Conservation (phyloP, 1,139 yeast genomes). For the Tardiomyces blankii region DNA sequence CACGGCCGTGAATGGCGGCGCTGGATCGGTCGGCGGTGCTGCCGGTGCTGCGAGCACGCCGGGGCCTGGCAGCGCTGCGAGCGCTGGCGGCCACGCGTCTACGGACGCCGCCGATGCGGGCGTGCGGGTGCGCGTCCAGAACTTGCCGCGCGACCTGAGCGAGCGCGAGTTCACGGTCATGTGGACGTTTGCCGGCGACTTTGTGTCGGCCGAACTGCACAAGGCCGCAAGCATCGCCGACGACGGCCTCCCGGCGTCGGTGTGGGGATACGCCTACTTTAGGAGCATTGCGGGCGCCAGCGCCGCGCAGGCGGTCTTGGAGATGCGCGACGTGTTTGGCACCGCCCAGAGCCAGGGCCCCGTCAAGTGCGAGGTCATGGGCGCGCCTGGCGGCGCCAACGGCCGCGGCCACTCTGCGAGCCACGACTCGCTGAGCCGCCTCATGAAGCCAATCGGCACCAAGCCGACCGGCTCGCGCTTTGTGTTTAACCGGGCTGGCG, state of each 20-base stretch:
- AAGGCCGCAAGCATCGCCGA: slow-evolving; percentile 21
- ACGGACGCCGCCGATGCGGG: background rate
- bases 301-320: slow-evolving; percentile 59
- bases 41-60: background rate
- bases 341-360: slow-evolving; percentile 2
- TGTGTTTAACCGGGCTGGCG: background rate
- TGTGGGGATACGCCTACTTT: slow-evolving; percentile 51
- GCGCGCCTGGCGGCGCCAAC: background rate
- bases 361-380: slow-evolving; percentile 6
- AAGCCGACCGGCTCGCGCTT: background rate
- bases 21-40: no score
- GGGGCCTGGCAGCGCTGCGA: background rate
- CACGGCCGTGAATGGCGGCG: background rate
- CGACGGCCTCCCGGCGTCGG: slow-evolving; percentile 24
- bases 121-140: slow-evolving; percentile 33
- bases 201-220: slow-evolving; percentile 48
- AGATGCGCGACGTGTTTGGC: slow-evolving; percentile 54
- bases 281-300: slow-evolving; percentile 53
- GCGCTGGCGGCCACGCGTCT: background rate
- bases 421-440: background rate
- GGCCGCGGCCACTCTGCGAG: background rate
- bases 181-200: slow-evolving; percentile 73
- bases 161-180: slow-evolving; percentile 66
- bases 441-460: background rate
- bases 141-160: slow-evolving; percentile 64